phyloP scores from a whole-genome alignment of 2,329 filamentous ascomycete genomes.

The Beauveria rudraprayagi region DNA sequence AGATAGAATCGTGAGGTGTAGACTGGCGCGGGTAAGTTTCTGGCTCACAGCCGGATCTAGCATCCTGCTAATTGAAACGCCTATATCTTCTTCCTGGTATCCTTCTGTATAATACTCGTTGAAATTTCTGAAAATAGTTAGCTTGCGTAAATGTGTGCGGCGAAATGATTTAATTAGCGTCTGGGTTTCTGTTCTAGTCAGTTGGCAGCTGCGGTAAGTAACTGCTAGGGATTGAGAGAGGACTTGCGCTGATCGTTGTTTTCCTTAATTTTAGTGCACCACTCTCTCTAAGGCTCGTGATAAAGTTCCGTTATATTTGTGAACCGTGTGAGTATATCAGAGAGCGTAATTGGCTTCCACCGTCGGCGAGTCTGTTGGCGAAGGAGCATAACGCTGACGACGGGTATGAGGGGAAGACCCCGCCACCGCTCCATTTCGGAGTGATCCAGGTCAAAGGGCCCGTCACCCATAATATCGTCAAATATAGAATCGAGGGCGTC shows the following conservation, averaged over 20 bases:
- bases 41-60: slow-evolving; percentile 19
- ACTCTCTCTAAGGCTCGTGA: slow-evolving; percentile 32
- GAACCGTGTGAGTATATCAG: slow-evolving; percentile 26
- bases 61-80: slow-evolving; percentile 13
- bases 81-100: neutral
- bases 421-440: slow-evolving; percentile 25
- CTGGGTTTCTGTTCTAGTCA: slow-evolving; percentile 7
- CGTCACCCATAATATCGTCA: slow-evolving; percentile 22
- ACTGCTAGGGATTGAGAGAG: slow-evolving; percentile 4
- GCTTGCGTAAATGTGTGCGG: slow-evolving; percentile 19
- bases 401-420: slow-evolving; percentile 25
- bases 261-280: slow-evolving; percentile 12
- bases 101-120: slow-evolving; percentile 22
- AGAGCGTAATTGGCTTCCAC: slow-evolving; percentile 25
- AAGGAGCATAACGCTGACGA: slow-evolving; percentile 25
- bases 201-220: slow-evolving; percentile 15
- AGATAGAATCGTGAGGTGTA: slow-evolving; percentile 21
- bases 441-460: slow-evolving; percentile 20
- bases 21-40: slow-evolving; percentile 22
- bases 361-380: slow-evolving; percentile 30
- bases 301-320: slow-evolving; percentile 28
- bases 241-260: slow-evolving; percentile 24
- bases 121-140: slow-evolving; percentile 29
- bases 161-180: slow-evolving; percentile 21
- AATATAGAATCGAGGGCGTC: slow-evolving; percentile 17